Conservation (phyloP, 345 rosid genomes). For the Populus euphratica region DNA sequence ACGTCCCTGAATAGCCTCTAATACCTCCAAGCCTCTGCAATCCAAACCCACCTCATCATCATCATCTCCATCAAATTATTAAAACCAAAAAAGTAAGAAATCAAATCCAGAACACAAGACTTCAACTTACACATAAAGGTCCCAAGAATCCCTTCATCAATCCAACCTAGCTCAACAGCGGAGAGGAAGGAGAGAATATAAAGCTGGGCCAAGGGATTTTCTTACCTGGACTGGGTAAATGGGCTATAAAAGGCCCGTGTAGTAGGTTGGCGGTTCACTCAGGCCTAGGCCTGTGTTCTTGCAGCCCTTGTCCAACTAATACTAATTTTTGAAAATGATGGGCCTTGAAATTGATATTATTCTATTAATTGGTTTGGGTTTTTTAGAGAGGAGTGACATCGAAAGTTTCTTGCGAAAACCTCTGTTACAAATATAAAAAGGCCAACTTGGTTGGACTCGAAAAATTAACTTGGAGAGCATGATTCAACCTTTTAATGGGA, state of each 20-base stretch:
- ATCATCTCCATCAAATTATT: background rate
- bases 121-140: constrained; percentile 28
- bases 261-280: constrained; percentile 2
- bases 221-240: constrained; percentile 7
- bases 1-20: constrained; percentile 33
- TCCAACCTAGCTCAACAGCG: background rate
- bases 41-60: background rate
- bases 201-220: background rate
- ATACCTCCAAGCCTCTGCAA: constrained; percentile 41
- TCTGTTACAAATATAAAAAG: too few relatives aligned
- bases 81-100: background rate
- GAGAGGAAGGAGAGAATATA: background rate
- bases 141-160: constrained; percentile 31
- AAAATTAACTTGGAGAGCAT: too few relatives aligned
- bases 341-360: background rate
- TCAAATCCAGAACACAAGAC: background rate
- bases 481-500: too few relatives aligned
- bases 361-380: too few relatives aligned
- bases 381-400: too few relatives aligned
- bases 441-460: too few relatives aligned
- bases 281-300: constrained; percentile 13
- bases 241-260: background rate
- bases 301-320: background rate
- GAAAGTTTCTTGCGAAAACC: too few relatives aligned
- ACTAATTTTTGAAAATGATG: background rate